phyloP scores from a whole-genome alignment of 2,329 filamentous ascomycete species.

The Aspergillus pseudonomiae region DNA sequence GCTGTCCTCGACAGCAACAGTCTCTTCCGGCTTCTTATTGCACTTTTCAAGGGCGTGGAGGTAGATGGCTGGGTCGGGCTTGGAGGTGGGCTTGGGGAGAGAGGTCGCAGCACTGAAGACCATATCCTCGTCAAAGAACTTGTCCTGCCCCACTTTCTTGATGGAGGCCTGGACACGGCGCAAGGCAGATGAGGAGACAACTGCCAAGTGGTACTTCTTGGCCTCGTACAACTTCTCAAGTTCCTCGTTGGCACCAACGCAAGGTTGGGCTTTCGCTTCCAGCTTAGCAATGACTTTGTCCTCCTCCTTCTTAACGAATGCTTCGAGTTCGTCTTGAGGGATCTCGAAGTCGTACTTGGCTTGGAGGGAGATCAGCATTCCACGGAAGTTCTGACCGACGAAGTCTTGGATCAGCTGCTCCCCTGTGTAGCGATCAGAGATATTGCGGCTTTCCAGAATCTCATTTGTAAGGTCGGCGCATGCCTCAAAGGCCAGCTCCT shows the following conservation, averaged over 20 bases:
- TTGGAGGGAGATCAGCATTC: conserved; percentile 80
- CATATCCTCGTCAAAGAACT: conserved; percentile 74
- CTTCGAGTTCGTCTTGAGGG: conserved; percentile 67
- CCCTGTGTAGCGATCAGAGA: conserved; percentile 73
- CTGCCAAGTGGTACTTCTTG: conserved; percentile 72
- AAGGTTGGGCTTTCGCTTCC: conserved; percentile 66
- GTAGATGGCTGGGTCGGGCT: conserved; percentile 91
- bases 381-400: conserved; percentile 91
- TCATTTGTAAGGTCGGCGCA: conserved; percentile 88
- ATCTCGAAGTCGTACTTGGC: conserved; percentile 75
- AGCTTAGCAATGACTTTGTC: conserved; percentile 83
- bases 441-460: conserved; percentile 69
- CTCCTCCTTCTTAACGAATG: conserved; percentile 76
- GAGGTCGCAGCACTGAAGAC: conserved; percentile 83
- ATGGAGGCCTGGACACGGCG: conserved; percentile 77
- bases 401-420: conserved; percentile 80
- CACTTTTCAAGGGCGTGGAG: conserved; percentile 73
- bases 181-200: conserved; percentile 80
- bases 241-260: conserved; percentile 68
- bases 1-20: conserved; percentile 84
- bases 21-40: conserved; percentile 70
- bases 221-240: conserved; percentile 65
- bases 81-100: conserved; percentile 77
- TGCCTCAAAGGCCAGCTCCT: conserved; percentile 87
- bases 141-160: conserved; percentile 75